Evolutionary conservation across 495 filamentous ascomycete genomes (phyloP), one percentile per base, ranked within the genome.

Genomic region (Pseudoneurospora amorphoporcata): DNA sequence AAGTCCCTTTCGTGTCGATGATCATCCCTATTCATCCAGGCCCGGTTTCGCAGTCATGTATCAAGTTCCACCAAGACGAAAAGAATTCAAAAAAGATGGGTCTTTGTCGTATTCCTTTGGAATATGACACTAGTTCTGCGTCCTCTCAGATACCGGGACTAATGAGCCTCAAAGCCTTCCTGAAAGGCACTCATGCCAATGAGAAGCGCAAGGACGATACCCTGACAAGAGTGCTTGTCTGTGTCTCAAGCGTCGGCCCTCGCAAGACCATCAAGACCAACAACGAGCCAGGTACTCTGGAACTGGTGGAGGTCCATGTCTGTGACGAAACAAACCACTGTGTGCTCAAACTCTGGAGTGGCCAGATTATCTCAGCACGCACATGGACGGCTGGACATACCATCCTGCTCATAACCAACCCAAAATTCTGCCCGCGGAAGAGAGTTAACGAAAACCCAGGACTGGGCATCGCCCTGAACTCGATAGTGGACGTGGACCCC

Each of bases 271-370:
- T 89, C 68, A 82, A 81, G 3, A 83, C 81, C 58, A 87, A 86
- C 73, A 84, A 85, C 70, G 81, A 76, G 1, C 79, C 77, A 38
- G 71, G 71, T 4, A 73, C 76, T 5, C 76, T 81, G 1, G 81
- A 87, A 47, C 79, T 87, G 41, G 79, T 87, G 37, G 86, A 87
- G 68, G 78, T 91, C 10, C 76, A 81, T 19, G 76, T 91, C 12
- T 88, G 89, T 72, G 90, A 92, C 75, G 85, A 91, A 73, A 91
- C 87, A 3, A 82, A 79, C 5, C 83, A 85, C 69, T 85, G 84
- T 29, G 80, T 80, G 1, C 77, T 91, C 4, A 86, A 83, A 14
- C 76, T 92, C 0, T 91, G 86, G 86, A 81, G 85, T 38, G 79
- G 84, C 19, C 77, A 84, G 65, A 80, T 84, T 23, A 70, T 73